Evolutionary conservation across 2,329 filamentous ascomycete species (phyloP), one percentile per base, ranked within the genome.

Genomic region (Claviceps cyperi): DNA sequence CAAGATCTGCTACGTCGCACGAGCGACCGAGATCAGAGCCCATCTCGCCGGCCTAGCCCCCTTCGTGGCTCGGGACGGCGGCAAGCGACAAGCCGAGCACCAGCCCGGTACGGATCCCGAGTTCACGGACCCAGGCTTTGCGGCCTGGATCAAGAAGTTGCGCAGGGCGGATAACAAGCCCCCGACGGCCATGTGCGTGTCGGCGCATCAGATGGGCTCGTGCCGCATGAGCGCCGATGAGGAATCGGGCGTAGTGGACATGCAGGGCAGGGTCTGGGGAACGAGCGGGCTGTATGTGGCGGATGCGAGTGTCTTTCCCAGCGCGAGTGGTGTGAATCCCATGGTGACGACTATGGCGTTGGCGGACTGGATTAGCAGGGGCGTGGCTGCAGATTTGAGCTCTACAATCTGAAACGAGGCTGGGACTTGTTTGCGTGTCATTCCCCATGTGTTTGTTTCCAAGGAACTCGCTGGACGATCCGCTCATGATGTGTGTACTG

Each of bases 171-270:
- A 74, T 39, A 74, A 74, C 46, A 68, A 66, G 51, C 69, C 72
- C 17, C 76, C 77, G 0, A 67, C 72, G 32, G 69, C 72, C 21
- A 62, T 68, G n/a, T 86, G 79, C 58, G 67, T 72, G 32, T 84
- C 80, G n/a, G 86, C 85, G 17, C 86, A 91, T 64, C 86, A 90
- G 68, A 90, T 90, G 85, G 83, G 84, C 21, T 79, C 79, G 9
- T 86, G 83, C 59, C 72, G 83, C 2, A 91, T 90, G 86, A 79
- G 78, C 52, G 69, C 70, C 43, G 65, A 64, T 54, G 63, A 65
- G 50, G 63, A 66, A 32, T 67, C 67, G 39, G 78, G 79, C 28
- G 80, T 81, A 13, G 80, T 83, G 2, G 76, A 82, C 58, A 62
- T 68, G 3, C 66, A 64, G 53, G 80, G 80, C 2, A 69, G 63